Percentiles rank a stretch among this genome's conserved stretches.
phyloP scores from a whole-genome alignment of 345 rosid species.

The Syzygium grande region DNA sequence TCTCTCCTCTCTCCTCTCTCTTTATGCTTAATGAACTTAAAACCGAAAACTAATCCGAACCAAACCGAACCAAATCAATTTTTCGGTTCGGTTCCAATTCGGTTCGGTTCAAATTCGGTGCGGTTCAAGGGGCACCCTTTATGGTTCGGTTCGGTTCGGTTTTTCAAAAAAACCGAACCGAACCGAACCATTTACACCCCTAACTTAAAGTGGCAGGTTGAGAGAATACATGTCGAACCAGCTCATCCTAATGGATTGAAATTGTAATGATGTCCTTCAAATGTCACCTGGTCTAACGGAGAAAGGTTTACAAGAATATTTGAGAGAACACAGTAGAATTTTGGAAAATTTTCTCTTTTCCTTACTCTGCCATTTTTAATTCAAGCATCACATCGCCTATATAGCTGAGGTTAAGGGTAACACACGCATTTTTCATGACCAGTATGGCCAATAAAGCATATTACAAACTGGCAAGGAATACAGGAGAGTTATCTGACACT shows the following conservation, averaged over 20 bases:
- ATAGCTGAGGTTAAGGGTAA: neutral
- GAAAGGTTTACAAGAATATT: neutral
- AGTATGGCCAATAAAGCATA: neutral
- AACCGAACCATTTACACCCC: too few species aligned
- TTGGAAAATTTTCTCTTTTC: neutral
- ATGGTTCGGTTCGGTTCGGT: too few species aligned
- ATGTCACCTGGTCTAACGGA: neutral
- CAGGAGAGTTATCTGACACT: neutral
- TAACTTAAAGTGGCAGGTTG: neutral
- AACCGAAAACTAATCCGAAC: too few species aligned
- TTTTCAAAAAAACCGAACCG: too few species aligned
- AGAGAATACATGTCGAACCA: neutral
- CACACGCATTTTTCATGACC: neutral
- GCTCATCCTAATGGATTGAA: neutral
- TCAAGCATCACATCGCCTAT: neutral
- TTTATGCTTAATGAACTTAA: too few species aligned
- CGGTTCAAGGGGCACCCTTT: too few species aligned
- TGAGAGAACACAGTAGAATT: neutral
- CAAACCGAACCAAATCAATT: too few species aligned
- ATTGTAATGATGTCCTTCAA: neutral
- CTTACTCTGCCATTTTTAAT: neutral
- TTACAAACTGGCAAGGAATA: neutral
- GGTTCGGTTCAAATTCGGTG: too few species aligned
- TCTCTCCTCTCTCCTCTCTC: too few species aligned
- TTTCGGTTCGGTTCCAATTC: too few species aligned